phyloP scores from a whole-genome alignment of 2,329 filamentous ascomycete genomes.

The Lachnellula subtilissima region DNA sequence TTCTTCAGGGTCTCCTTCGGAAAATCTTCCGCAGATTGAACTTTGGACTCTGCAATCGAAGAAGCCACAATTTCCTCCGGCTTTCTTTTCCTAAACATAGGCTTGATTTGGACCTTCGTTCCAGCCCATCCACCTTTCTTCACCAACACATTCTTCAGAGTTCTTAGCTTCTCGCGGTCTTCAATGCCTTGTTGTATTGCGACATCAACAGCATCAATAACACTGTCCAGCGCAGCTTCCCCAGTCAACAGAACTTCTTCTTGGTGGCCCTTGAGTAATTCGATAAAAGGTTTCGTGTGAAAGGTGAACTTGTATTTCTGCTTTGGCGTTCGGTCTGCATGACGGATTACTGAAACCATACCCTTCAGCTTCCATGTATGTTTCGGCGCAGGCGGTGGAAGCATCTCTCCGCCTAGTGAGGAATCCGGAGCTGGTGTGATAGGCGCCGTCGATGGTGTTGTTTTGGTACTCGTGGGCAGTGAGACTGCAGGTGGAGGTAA shows the following conservation, averaged over 20 bases:
- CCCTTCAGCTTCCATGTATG: slow-evolving; percentile 98
- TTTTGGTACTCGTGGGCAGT: slow-evolving; percentile 10
- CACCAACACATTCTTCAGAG: slow-evolving; percentile 78
- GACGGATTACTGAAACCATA: slow-evolving; percentile 91
- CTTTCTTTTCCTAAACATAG: slow-evolving; percentile 92
- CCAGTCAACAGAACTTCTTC: slow-evolving; percentile 94
- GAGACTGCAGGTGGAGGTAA: slow-evolving; percentile 26
- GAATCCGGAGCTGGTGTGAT: slow-evolving; percentile 14
- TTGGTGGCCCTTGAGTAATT: slow-evolving; percentile 88
- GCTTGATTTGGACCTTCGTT: slow-evolving; percentile 98
- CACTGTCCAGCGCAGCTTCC: slow-evolving; percentile 81
- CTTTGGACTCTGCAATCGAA: slow-evolving; percentile 2
- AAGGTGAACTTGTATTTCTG: slow-evolving; percentile 99
- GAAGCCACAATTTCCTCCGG: slow-evolving; percentile 48
- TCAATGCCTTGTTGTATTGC: slow-evolving; percentile 77
- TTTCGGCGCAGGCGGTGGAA: slow-evolving; percentile 63
- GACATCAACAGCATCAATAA: slow-evolving; percentile 78
- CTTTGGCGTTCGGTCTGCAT: slow-evolving; percentile 95
- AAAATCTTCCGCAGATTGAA: not conserved
- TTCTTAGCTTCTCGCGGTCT: slow-evolving; percentile 78
- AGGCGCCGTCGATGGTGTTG: slow-evolving; percentile 20
- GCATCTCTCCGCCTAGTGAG: slow-evolving; percentile 15
- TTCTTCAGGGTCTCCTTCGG: not conserved
- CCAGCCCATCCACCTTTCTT: slow-evolving; percentile 94
- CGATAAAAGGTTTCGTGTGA: slow-evolving; percentile 92